phyloP scores from a whole-genome alignment of 768 basidiomycete species.

The Flagelloscypha sp. region DNA sequence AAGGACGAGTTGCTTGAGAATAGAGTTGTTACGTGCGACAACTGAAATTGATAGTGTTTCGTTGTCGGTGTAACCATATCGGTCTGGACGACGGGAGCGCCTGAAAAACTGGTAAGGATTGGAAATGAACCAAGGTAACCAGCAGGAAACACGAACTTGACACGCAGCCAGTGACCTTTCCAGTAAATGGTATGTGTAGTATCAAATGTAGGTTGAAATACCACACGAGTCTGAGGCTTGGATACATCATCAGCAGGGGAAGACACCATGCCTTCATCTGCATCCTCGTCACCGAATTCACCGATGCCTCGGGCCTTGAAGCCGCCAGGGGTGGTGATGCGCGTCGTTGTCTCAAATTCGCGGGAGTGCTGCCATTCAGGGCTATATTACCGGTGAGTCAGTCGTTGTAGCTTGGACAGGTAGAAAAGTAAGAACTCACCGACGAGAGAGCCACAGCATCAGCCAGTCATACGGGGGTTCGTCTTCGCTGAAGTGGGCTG shows the following conservation, averaged over 20 bases:
- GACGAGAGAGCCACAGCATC: conserved; percentile 82
- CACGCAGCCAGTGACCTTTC: conserved; percentile 75
- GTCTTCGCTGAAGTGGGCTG: conserved; percentile 85
- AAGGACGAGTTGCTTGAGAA: conserved; percentile 82
- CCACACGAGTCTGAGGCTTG: conserved; percentile 69
- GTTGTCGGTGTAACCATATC: conserved; percentile 24
- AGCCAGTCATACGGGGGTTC: conserved; percentile 89
- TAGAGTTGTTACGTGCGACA: conserved; percentile 73
- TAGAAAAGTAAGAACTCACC: conserved; percentile 15
- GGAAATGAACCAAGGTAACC: conserved; percentile 3
- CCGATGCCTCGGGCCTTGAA: conserved; percentile 17
- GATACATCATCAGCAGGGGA: too few species aligned
- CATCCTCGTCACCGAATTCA: conserved; percentile 29
- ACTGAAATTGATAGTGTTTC: too few species aligned
- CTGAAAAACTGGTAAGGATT: conserved; percentile 5
- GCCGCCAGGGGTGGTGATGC: conserved; percentile 55
- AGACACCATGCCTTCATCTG: conserved; percentile 32
- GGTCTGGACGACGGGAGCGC: neutral
- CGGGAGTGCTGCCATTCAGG: conserved; percentile 85
- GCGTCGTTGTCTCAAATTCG: conserved; percentile 84
- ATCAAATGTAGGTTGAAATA: conserved; percentile 84
- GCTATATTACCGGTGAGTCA: too few species aligned
- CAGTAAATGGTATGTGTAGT: conserved; percentile 88
- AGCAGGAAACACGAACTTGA: too few species aligned
- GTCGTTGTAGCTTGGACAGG: neutral